These are phyloP conservation scores for Calonectria ilicicola DNA, from an alignment of 2,329 filamentous ascomycete genomes.

Conservation along the genomic window DNA sequence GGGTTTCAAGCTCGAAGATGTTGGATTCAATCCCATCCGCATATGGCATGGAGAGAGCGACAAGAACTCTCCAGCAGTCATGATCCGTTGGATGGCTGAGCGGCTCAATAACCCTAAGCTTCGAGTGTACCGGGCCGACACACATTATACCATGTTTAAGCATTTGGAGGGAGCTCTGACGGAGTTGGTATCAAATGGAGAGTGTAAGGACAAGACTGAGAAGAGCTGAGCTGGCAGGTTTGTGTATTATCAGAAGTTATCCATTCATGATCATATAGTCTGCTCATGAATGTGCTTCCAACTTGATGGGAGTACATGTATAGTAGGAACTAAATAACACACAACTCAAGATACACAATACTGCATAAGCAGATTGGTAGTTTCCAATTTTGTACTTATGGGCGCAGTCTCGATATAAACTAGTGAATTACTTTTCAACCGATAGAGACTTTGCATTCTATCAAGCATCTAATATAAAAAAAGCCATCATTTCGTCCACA, in stretches of 20 bases:
- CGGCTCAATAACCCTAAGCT: slow-evolving; percentile 48
- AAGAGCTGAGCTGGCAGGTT: neutral
- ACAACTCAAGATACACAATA: neutral
- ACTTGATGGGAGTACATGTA: neutral
- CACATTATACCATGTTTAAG: slow-evolving; percentile 46
- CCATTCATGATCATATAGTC: neutral
- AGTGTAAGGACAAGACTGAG: neutral
- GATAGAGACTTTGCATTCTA: too few relatives aligned
- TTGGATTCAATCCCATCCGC: slow-evolving; percentile 40
- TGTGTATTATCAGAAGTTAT: neutral
- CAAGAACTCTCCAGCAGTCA: slow-evolving; percentile 45
- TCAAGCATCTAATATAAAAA: too few relatives aligned
- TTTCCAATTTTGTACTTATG: too few relatives aligned
- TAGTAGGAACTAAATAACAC: neutral
- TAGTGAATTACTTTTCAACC: too few relatives aligned
- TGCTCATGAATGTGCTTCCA: neutral
- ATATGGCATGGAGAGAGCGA: slow-evolving; percentile 51
- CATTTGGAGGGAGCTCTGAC: slow-evolving; percentile 33
- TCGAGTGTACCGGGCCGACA: slow-evolving; percentile 48
- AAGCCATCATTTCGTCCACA: too few relatives aligned
- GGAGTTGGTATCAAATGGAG: slow-evolving; percentile 15
- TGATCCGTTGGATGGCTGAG: slow-evolving; percentile 52
- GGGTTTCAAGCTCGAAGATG: slow-evolving; percentile 46
- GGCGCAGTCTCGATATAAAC: too few relatives aligned
- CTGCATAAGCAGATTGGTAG: too few relatives aligned